Evolutionary conservation across 805 yeast genomes (phyloP).

Genomic region (Isabelozyma gotoi): DNA sequence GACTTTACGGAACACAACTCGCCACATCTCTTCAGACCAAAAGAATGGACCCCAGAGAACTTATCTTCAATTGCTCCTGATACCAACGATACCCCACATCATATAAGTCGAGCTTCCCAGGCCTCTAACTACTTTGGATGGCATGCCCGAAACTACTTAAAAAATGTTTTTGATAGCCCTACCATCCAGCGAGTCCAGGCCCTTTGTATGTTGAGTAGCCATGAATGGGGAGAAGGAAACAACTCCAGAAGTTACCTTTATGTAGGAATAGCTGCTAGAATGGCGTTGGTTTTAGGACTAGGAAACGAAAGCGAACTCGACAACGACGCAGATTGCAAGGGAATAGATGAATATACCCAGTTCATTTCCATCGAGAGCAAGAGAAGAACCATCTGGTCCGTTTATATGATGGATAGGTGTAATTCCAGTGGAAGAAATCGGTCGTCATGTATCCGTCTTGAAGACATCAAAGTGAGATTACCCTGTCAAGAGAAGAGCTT

Average conservation of each 20-base stretch:
- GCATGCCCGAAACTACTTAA: slow-evolving; percentile 31
- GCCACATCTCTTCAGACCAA: slow-evolving; percentile 27
- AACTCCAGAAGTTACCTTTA: slow-evolving; percentile 36
- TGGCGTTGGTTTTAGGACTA: slow-evolving; percentile 35
- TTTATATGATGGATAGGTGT: slow-evolving; percentile 43
- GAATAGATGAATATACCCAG: slow-evolving; percentile 9
- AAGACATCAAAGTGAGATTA: slow-evolving; percentile 27
- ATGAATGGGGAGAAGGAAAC: slow-evolving; percentile 42
- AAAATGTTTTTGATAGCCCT: slow-evolving; percentile 37
- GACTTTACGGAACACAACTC: slow-evolving; percentile 23
- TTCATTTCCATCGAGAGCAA: slow-evolving; percentile 28
- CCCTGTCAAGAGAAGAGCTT: slow-evolving; percentile 34
- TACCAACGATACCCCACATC: slow-evolving; percentile 6
- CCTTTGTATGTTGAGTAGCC: slow-evolving; percentile 33
- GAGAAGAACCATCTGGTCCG: slow-evolving; percentile 40
- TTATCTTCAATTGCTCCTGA: background rate
- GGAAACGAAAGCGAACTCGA: slow-evolving; percentile 17
- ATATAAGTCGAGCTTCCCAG: slow-evolving; percentile 22
- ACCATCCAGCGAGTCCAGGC: slow-evolving; percentile 38
- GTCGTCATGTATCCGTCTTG: slow-evolving; percentile 29
- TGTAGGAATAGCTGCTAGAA: slow-evolving; percentile 39
- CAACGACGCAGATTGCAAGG: slow-evolving; percentile 5
- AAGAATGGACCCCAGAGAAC: slow-evolving; percentile 2
- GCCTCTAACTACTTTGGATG: slow-evolving; percentile 40
- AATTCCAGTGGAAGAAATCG: slow-evolving; percentile 35